Evolutionary conservation across 1,284 basidiomycete species (phyloP).

Genomic region (Sutorius eximius): DNA sequence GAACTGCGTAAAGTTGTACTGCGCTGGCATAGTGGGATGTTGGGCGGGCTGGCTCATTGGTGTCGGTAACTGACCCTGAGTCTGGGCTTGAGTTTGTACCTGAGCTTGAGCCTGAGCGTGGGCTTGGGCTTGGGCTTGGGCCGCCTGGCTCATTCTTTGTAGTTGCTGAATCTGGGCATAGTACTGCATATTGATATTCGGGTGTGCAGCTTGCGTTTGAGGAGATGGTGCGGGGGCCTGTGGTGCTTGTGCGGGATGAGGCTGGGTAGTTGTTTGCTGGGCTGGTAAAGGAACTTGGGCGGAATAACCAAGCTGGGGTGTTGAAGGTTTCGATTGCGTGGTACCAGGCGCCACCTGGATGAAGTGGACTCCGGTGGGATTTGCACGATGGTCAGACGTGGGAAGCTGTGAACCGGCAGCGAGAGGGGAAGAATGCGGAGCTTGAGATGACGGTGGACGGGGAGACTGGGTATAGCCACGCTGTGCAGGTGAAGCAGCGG

Average conservation of each 20-base stretch:
- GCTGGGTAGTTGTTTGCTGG: slow-evolving; percentile 21
- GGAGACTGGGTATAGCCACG: slow-evolving; percentile 38
- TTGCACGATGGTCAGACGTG: slow-evolving; percentile 29
- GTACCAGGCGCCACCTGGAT: slow-evolving; percentile 25
- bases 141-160: slow-evolving; percentile 21
- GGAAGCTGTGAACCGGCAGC: slow-evolving; percentile 33
- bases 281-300: slow-evolving; percentile 15
- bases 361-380: slow-evolving; percentile 32
- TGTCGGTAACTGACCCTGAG: slow-evolving; percentile 23
- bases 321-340: slow-evolving; percentile 31
- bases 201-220: slow-evolving; percentile 26
- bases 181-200: slow-evolving; percentile 15
- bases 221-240: slow-evolving; percentile 20
- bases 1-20: slow-evolving; percentile 27
- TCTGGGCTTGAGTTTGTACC: slow-evolving; percentile 19
- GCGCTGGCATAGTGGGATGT: slow-evolving; percentile 21
- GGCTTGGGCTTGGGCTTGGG: neutral
- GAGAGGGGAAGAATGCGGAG: slow-evolving; percentile 34
- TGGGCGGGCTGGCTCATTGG: slow-evolving; percentile 25
- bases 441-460: slow-evolving; percentile 34
- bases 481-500: slow-evolving; percentile 30
- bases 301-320: slow-evolving; percentile 29
- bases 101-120: slow-evolving; percentile 26
- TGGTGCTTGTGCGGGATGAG: slow-evolving; percentile 17
- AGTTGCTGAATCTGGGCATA: slow-evolving; percentile 17